phyloP scores from a whole-genome alignment of 495 filamentous ascomycete genomes.

The Annulohypoxylon stygium region DNA sequence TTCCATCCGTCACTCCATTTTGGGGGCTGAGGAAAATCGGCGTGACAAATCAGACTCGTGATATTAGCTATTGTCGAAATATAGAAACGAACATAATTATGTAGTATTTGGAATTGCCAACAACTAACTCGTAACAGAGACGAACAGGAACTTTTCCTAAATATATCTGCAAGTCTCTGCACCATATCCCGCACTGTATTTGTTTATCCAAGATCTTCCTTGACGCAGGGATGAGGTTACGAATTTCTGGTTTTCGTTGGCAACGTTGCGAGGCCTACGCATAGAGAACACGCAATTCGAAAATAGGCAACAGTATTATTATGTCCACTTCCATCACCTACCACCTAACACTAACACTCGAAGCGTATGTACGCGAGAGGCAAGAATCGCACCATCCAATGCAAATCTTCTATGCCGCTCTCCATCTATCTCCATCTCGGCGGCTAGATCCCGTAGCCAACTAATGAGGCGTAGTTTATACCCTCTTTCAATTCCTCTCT shows the following conservation, averaged over 20 bases:
- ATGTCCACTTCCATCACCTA: conserved; percentile 6
- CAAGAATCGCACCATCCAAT: conserved; percentile 34
- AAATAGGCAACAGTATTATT: conserved; percentile 37
- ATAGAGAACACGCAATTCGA: conserved; percentile 34
- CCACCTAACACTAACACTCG: background rate
- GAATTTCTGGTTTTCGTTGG: conserved; percentile 11
- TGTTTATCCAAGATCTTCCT: background rate
- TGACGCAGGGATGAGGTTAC: conserved; percentile 12
- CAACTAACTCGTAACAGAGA: background rate
- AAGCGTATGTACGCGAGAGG: conserved; percentile 32
- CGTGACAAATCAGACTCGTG: conserved; percentile 40
- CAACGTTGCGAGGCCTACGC: conserved; percentile 23
- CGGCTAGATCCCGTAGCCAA: conserved; percentile 14
- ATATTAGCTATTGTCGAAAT: conserved; percentile 19
- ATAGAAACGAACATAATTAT: background rate
- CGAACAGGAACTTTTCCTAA: background rate
- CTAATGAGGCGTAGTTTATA: conserved; percentile 3
- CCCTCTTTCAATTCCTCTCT: background rate
- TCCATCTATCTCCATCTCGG: background rate
- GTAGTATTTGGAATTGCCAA: conserved; percentile 1
- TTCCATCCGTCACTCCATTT: conserved; percentile 13
- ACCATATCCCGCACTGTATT: background rate
- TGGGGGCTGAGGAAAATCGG: conserved; percentile 17
- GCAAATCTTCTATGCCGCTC: background rate
- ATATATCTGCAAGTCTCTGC: conserved; percentile 1